Conservation (phyloP, 768 basidiomycete genomes). For the Lenzites betulinus region DNA sequence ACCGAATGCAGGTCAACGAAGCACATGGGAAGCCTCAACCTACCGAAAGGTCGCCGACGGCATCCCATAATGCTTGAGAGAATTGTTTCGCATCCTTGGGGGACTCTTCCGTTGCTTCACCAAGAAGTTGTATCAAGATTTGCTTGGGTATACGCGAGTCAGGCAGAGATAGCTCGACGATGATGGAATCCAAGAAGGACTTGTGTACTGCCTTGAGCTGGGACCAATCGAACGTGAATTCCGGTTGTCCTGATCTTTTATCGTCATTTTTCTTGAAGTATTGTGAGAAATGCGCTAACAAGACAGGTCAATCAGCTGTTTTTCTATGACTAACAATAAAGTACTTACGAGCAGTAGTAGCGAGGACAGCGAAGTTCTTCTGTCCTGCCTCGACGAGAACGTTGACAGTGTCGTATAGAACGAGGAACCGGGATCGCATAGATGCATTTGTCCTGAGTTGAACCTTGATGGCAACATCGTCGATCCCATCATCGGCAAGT, state of each 20-base stretch:
- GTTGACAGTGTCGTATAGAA: slow-evolving; percentile 63
- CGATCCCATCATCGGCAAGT: slow-evolving; percentile 55
- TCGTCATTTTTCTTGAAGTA: slow-evolving; percentile 60
- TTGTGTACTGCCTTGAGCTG: slow-evolving; percentile 62
- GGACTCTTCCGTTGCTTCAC: slow-evolving; percentile 71
- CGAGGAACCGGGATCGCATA: slow-evolving; percentile 62
- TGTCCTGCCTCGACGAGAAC: slow-evolving; percentile 63
- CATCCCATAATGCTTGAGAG: slow-evolving; percentile 78
- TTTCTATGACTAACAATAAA: background rate
- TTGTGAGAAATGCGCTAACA: slow-evolving; percentile 65
- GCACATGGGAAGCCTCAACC: slow-evolving; percentile 16
- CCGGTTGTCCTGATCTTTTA: slow-evolving; percentile 45
- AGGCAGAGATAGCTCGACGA: slow-evolving; percentile 82
- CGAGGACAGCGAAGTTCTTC: slow-evolving; percentile 65
- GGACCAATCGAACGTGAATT: slow-evolving; percentile 66
- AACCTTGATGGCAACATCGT: slow-evolving; percentile 51
- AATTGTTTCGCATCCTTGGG: slow-evolving; percentile 76
- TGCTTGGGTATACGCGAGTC: slow-evolving; percentile 64
- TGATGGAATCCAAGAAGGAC: slow-evolving; percentile 82
- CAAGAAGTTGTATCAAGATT: slow-evolving; percentile 65
- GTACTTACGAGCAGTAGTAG: slow-evolving; percentile 66
- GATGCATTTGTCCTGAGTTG: slow-evolving; percentile 53
- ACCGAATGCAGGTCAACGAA: background rate
- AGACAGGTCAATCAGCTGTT: background rate
- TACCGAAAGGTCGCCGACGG: slow-evolving; percentile 81